These are phyloP conservation scores for Phytophthora agathidicida DNA, from an alignment of 352 stramenopile species.

Conservation along the genomic window DNA sequence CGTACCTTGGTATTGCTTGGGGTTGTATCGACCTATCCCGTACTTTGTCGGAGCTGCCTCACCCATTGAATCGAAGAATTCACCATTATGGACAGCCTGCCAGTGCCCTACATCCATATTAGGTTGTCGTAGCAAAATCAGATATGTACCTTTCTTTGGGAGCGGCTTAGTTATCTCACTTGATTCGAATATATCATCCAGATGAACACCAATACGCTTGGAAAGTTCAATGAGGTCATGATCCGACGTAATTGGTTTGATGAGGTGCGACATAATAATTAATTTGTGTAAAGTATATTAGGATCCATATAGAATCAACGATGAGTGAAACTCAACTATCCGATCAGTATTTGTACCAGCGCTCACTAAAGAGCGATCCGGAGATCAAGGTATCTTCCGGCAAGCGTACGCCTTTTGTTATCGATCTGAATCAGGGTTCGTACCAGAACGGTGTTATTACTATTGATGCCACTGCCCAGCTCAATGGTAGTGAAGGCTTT, in stretches of 20 bases:
- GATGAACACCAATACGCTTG: not conserved
- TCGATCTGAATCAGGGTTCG: slow-evolving; percentile 8
- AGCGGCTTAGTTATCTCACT: slow-evolving; percentile 13
- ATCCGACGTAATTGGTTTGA: slow-evolving; percentile 4
- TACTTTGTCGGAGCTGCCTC: slow-evolving; percentile 16
- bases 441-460: slow-evolving; percentile 18
- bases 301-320: slow-evolving; percentile 8
- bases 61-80: slow-evolving; percentile 21
- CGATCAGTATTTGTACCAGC: slow-evolving; percentile 14
- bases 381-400: not conserved
- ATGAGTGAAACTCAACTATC: slow-evolving; percentile 20
- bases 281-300: slow-evolving; percentile 11
- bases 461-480: slow-evolving; percentile 8
- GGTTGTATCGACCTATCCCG: slow-evolving; percentile 10
- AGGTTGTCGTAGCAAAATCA: slow-evolving; percentile 11
- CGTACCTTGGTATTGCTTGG: slow-evolving; percentile 20
- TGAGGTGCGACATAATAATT: slow-evolving; percentile 5
- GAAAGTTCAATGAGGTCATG: slow-evolving; percentile 14
- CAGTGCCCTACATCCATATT: slow-evolving; percentile 19
- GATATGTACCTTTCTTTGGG: slow-evolving; percentile 4
- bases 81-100: slow-evolving; percentile 1
- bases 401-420: not conserved
- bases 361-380: too few species aligned
- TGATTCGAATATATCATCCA: slow-evolving; percentile 14
- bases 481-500: slow-evolving; percentile 9